Percentiles rank a stretch among this genome's conserved stretches.
Conservation (phyloP, 371 early-diverging fungal genomes). For the Chytridium lagenaria region DNA sequence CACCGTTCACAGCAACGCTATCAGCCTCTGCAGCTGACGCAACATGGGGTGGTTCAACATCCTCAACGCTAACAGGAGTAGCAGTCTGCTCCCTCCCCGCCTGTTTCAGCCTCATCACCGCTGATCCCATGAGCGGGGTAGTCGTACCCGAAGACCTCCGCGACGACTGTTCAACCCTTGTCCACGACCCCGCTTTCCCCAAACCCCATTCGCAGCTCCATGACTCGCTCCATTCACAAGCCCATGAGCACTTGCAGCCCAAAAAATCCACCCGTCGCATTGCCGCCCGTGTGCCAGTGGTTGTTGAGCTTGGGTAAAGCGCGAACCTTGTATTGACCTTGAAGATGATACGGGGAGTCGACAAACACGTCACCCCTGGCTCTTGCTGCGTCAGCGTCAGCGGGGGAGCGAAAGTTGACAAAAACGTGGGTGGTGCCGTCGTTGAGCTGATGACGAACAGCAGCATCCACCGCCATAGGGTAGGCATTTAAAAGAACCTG, state of each 20-base stretch:
- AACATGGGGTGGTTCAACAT: not conserved
- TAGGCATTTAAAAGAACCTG: conserved; percentile 9
- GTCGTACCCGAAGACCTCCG: too few species aligned
- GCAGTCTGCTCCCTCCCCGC: not conserved
- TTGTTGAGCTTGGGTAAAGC: conserved; percentile 18
- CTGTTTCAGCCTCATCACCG: too few species aligned
- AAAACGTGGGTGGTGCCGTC: conserved; percentile 21
- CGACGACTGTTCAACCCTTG: not conserved
- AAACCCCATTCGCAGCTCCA: not conserved
- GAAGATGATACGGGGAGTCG: conserved; percentile 5
- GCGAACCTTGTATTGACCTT: conserved; percentile 17
- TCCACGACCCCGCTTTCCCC: not conserved
- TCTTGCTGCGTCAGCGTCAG: conserved; percentile 16
- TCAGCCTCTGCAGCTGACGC: not conserved
- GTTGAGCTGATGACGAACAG: conserved; percentile 4
- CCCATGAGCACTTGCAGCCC: not conserved
- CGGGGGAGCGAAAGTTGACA: conserved; percentile 23
- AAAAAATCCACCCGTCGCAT: not conserved
- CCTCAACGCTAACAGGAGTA: not conserved
- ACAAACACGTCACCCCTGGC: conserved; percentile 5
- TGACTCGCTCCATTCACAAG: not conserved
- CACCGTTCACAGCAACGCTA: not conserved
- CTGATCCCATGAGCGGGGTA: too few species aligned
- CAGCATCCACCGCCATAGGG: conserved; percentile 19
- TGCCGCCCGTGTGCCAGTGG: not conserved